phyloP scores from a whole-genome alignment of 148 eudicot genomes.

The Pouteria glomerata region DNA sequence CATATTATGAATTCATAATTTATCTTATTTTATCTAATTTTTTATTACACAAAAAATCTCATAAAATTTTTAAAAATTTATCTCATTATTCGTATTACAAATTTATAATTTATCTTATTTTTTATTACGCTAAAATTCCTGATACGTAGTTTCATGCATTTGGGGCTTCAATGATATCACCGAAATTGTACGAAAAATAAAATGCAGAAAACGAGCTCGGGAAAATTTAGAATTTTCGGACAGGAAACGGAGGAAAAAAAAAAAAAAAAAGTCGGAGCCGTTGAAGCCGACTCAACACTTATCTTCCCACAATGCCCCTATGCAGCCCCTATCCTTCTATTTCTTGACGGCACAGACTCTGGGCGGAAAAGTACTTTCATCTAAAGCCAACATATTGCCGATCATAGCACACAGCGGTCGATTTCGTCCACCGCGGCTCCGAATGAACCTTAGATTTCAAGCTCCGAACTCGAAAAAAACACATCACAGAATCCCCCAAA shows the following conservation, averaged over 20 bases:
- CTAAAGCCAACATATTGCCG: background rate
- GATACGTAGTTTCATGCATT: too few species aligned
- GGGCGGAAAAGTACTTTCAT: background rate
- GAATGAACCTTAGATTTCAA: constrained; percentile 1
- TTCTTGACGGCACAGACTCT: background rate
- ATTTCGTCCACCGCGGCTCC: constrained; percentile 9
- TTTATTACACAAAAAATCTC: too few species aligned
- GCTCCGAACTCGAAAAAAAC: background rate
- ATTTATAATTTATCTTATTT: too few species aligned
- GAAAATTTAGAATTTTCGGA: background rate
- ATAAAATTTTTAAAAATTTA: too few species aligned
- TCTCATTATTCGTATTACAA: too few species aligned
- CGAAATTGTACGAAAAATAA: too few species aligned
- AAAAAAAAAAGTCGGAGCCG: background rate
- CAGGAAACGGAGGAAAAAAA: background rate
- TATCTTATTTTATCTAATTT: too few species aligned
- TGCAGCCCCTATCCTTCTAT: background rate
- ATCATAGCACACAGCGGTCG: background rate
- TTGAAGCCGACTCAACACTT: constrained; percentile 4
- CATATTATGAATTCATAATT: too few species aligned
- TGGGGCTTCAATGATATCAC: too few species aligned
- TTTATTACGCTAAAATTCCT: too few species aligned
- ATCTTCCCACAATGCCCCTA: background rate
- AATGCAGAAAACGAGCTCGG: too few species aligned
- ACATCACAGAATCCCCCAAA: constrained; percentile 9